Evolutionary conservation across 768 basidiomycete genomes (phyloP), one percentile per base, ranked within the genome.

Genomic region (Phylloporus arenicola): DNA sequence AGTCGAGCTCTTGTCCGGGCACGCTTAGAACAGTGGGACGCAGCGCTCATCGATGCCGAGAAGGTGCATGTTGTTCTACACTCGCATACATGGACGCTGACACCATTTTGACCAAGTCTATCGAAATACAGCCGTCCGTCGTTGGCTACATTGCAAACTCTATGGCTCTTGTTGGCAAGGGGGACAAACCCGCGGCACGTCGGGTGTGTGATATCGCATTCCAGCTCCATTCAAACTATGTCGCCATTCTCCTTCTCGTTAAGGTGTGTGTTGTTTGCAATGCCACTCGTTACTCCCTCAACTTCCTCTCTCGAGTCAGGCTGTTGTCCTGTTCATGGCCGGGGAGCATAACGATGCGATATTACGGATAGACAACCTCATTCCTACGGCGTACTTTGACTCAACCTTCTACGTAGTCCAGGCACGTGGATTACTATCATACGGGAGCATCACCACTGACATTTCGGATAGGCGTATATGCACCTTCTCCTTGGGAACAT

Each of bases 341-440:
- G 34, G 16, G 7, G 34, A 34, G 16, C 16, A 34, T 8, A n/a
- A n/a, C 16, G 34, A 39, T 33, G 54, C 47, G 6, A 49, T 53
- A 39, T 56, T 43, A 4, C 52, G 51, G 9, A 5, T 25, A 17
- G 44, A 42, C 4, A 40, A 46, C 24, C 44, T 51, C 14, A 54
- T 51, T 11, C 5, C 22, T 17, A 37, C 44, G 2, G 29, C n/a
- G 1, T 22, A 10, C 14, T 17, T 10, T 3, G 27, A 30, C 22
- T 22, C 40, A 1, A 13, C n/a, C 10, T 47, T 37, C 20, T 47
- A 33, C 17, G 19, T n/a, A 1, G 38, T 47, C 10, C 50, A 47
- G 50, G 53, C 13, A 25, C 12, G 49, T 37, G 12, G 13, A 13
- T 6, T 30, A 25, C 7, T n/a, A 34, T 34, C 34, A 27, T 9